Base-by-base conservation (phyloP, 139 green algal genomes). In the Chlamydomonas sp. region DNA sequence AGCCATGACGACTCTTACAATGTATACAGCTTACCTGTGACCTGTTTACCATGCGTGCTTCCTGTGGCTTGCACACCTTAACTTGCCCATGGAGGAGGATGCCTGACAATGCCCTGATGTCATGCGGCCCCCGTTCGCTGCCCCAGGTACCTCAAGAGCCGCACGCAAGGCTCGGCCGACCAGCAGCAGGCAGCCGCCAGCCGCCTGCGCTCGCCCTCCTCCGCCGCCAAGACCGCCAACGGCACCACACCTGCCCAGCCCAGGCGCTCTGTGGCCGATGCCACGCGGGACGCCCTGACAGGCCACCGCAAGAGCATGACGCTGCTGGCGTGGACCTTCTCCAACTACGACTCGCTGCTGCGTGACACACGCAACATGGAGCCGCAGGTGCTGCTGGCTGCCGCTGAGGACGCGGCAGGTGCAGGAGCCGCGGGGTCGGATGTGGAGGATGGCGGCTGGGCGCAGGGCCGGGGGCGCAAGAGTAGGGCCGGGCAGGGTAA, bases 311-410 rank as follows among this genome's bases (percentile, higher is more conserved):
- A 75, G 5, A 14, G 61, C 16, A 49, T 83, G 75, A 18, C 72
- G 57, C 84, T 88, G 75, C 84, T 88, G 75, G 63, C 31, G 3
- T 88, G 84, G 84, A 88, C 84, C 17, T 62, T 67, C 8, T 57
- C 75, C 63, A 67, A 88, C 75, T 83, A 83, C 63, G 75, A 83
- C 2, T 63, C 75, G 2, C 74, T 88, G 12, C 64, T 69, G 17
- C 63, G 84, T 2, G 84, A 88, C 63, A 0, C 2, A 1, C 83
- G 72, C 15, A 82, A 88, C 83, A 77, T 80, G 73, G 83, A 88
- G 74, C 49, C 83, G n/a, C 16, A 69, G 69, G 72, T 86, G 80
- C 80, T 68, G 14, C 77, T 73, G 64, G 79, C 79, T 7, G 59
- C 69, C 60, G 14, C 62, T 20, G 60, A 61, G 0, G 66, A 71